Conservation (phyloP, 805 yeast genomes). For the Lipomyces mesembrius region DNA sequence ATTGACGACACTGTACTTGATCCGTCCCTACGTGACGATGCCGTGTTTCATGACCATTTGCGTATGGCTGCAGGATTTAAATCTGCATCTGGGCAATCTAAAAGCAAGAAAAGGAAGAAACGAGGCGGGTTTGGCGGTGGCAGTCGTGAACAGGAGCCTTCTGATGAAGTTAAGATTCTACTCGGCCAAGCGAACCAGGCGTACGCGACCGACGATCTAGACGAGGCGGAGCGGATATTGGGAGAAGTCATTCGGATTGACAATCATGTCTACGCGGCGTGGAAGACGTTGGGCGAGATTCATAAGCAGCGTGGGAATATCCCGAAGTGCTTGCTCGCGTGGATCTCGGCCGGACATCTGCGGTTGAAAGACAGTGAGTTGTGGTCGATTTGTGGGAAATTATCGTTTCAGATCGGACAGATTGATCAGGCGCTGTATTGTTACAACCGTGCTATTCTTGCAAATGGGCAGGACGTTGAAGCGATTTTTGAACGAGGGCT, state of each 20-base stretch:
- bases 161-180: constrained; percentile 61
- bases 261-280: constrained; percentile 78
- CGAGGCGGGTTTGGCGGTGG: constrained; percentile 11
- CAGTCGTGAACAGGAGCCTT: constrained; percentile 49
- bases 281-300: constrained; percentile 86
- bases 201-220: constrained; percentile 64
- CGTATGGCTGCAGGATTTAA: constrained; percentile 28
- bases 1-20: constrained; percentile 12
- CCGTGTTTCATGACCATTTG: constrained; percentile 15
- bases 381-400: constrained; percentile 71
- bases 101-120: constrained; percentile 13
- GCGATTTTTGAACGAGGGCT: constrained; percentile 67
- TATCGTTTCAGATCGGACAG: constrained; percentile 52
- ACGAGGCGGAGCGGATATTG: constrained; percentile 46
- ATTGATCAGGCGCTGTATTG: constrained; percentile 78
- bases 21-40: constrained; percentile 15
- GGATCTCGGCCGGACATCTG: constrained; percentile 82
- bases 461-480: constrained; percentile 56
- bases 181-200: constrained; percentile 80
- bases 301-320: constrained; percentile 67
- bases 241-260: constrained; percentile 72
- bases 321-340: constrained; percentile 74
- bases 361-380: constrained; percentile 75
- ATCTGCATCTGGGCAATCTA: neutral
- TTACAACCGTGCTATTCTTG: constrained; percentile 65